Base-by-base conservation (phyloP, 805 yeast species). In the Cephaloascus fragrans region DNA sequence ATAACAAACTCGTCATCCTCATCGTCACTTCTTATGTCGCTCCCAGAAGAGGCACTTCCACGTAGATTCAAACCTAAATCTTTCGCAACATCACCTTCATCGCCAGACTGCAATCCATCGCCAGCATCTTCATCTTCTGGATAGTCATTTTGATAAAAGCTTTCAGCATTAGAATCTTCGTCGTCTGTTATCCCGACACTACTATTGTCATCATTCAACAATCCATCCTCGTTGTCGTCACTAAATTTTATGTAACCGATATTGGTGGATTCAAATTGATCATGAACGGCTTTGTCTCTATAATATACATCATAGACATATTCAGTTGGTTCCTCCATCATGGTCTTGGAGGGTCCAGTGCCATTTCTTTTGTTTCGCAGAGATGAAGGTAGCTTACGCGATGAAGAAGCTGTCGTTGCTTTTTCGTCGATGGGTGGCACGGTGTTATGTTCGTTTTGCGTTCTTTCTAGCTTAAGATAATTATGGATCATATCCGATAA, bases 241-340 rank as follows among this genome's bases (percentile, higher is more conserved):
- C 69, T 71, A 46, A 72, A 72, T 36, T 63, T 59, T 36, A 75
- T 70, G 43, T 73, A 62, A 48, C 85, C 82, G 37, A 75, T 69
- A 19, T 55, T 52, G 19, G 50, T 58, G 37, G 44, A 55, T 44
- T 52, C 63, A 57, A 55, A 56, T 63, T 43, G 72, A 47, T 51
- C 65, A 53, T 40, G 71, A 61, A 53, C 70, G 40, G 73, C 76
- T 55, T 62, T 66, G 42, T 78, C 82, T 37, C 83, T 64, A 62
- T 80, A 69, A 59, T 90, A 90, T 9, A 90, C 88, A 58, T 90
- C 98, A 52, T 87, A 90, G 16, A 90, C 97, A 48, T 86, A 90
- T 34, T 85, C 95, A n/a, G 72, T 62, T 39, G 23, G 15, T 35
- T 3, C 19, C 9, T 10, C 14, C 17, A 23, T 35, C 20, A 23